phyloP scores from a whole-genome alignment of 164 flowering plant genomes.

The Amborella trichopoda region DNA sequence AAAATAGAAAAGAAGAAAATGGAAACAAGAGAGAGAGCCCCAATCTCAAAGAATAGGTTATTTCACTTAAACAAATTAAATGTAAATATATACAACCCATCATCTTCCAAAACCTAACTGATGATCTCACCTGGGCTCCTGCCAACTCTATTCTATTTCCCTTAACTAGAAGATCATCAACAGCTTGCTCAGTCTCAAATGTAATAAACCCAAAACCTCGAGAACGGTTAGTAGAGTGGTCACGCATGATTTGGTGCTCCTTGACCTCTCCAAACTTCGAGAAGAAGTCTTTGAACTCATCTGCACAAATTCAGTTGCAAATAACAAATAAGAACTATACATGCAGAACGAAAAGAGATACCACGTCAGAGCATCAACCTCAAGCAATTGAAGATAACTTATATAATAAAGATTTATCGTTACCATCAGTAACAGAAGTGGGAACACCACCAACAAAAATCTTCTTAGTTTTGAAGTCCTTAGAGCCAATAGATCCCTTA shows the following conservation, averaged over 20 bases:
- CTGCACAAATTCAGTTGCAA: conserved; percentile 20
- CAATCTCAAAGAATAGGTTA: not conserved
- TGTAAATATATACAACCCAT: not conserved
- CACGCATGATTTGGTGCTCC: conserved; percentile 81
- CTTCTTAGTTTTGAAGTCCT: conserved; percentile 78
- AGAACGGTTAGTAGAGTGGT: conserved; percentile 65
- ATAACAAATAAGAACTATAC: not conserved
- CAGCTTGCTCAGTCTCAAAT: conserved; percentile 56
- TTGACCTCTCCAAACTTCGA: conserved; percentile 55
- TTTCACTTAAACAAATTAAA: not conserved
- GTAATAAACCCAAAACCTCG: conserved; percentile 87
- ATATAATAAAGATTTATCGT: not conserved
- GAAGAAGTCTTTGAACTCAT: conserved; percentile 78
- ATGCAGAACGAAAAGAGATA: not conserved
- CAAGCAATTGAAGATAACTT: not conserved
- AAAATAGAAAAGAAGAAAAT: too few relatives aligned
- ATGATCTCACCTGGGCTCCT: conserved; percentile 51
- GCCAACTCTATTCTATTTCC: conserved; percentile 61
- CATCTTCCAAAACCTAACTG: not conserved
- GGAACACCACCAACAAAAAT: conserved; percentile 93
- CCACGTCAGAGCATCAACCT: not conserved
- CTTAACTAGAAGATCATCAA: conserved; percentile 51
- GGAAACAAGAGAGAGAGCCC: too few relatives aligned
- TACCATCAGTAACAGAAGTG: conserved; percentile 54
- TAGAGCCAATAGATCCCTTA: conserved; percentile 43